phyloP scores from a whole-genome alignment of 768 basidiomycete genomes.

The Boletus subparvulus region DNA sequence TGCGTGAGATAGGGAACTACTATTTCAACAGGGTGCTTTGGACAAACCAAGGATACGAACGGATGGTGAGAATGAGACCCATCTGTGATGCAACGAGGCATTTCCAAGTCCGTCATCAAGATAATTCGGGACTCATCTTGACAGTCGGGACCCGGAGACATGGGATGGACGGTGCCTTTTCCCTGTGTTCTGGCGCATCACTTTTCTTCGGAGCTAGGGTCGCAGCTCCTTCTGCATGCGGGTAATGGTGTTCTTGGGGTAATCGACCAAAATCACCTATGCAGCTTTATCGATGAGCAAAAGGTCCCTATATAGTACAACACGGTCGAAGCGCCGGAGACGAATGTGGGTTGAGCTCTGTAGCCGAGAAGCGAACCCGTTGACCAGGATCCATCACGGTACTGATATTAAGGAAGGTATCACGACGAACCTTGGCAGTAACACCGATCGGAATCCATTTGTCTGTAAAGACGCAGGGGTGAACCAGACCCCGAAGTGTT shows the following conservation, averaged over 20 bases:
- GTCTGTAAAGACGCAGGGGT: constrained; percentile 3
- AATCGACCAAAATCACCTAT: constrained; percentile 11
- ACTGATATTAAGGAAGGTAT: neutral
- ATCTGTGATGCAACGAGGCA: constrained; percentile 20
- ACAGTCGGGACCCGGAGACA: neutral
- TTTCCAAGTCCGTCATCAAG: neutral
- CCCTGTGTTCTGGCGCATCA: neutral
- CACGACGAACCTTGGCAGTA: constrained; percentile 20
- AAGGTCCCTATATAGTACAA: constrained; percentile 3
- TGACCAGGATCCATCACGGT: constrained; percentile 9
- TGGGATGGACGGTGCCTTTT: constrained; percentile 10
- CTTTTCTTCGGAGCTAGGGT: neutral
- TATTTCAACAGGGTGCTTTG: neutral
- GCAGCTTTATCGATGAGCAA: constrained; percentile 21
- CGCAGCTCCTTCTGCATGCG: neutral
- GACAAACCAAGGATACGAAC: neutral
- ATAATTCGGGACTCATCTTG: neutral
- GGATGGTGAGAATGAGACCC: neutral
- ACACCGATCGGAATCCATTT: constrained; percentile 1
- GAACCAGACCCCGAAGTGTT: constrained; percentile 9
- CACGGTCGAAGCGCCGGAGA: constrained; percentile 9
- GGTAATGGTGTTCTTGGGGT: neutral
- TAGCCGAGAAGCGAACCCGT: constrained; percentile 10
- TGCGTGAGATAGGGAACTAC: neutral
- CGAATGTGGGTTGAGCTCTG: constrained; percentile 1